Evolutionary conservation across 2,329 filamentous ascomycete species (phyloP).

Genomic region (Trichoderma cornu-damae): DNA sequence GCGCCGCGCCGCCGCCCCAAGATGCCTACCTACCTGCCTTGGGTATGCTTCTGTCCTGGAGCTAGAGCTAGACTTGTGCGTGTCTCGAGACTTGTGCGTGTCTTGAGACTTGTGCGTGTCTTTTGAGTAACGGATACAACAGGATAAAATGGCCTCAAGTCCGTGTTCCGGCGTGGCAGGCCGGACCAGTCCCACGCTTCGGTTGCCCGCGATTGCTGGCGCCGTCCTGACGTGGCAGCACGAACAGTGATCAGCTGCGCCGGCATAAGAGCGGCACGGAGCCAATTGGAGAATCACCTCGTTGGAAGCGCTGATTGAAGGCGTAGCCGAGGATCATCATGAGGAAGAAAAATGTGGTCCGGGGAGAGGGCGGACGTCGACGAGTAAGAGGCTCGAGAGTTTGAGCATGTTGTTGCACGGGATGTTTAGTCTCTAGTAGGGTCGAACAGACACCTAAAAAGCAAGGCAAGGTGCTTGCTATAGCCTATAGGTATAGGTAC

Average conservation of each 20-base stretch:
- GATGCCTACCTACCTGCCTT: too few relatives aligned
- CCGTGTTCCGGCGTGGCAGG: conserved; percentile 1
- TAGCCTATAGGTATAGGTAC: neutral
- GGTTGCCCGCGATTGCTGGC: conserved; percentile 7
- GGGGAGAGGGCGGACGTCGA: neutral
- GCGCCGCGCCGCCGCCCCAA: too few relatives aligned
- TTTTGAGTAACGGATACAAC: neutral
- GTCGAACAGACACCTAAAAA: conserved; percentile 10
- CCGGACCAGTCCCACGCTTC: conserved; percentile 1
- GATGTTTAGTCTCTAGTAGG: neutral
- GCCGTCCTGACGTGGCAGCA: conserved; percentile 19
- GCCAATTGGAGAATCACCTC: conserved; percentile 11
- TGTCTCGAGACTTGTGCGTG: too few relatives aligned
- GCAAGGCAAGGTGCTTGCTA: too few relatives aligned
- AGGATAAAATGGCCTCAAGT: neutral
- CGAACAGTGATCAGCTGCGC: conserved; percentile 18
- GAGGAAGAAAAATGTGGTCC: conserved; percentile 4
- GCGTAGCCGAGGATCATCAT: conserved; percentile 16
- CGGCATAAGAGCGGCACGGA: conserved; percentile 6
- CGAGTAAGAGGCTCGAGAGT: conserved; percentile 15
- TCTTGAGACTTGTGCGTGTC: neutral
- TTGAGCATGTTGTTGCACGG: conserved; percentile 12
- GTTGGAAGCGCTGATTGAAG: conserved; percentile 6
- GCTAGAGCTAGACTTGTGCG: too few relatives aligned
- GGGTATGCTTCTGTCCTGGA: too few relatives aligned